Evolutionary conservation across 1,284 basidiomycete species (phyloP), one percentile per base, ranked within the genome.

Genomic region (Ganoderma multipileum): DNA sequence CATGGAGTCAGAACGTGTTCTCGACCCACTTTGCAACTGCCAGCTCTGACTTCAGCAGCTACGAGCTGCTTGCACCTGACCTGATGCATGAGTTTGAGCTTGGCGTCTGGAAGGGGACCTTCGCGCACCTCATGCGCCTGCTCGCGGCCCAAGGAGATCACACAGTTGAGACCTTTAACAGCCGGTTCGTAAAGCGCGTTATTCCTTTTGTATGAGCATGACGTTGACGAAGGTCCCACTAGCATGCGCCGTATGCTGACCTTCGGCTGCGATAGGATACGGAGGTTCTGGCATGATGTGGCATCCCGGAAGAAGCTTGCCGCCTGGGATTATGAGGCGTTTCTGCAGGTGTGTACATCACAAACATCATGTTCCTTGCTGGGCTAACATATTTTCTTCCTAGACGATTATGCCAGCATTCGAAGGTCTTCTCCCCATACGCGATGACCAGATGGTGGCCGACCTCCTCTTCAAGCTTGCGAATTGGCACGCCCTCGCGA

Each of bases 21-120:
- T 76, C 76, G 0, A 63, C n/a, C 1, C 66, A 63, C 1, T 58
- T 78, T 6, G 52, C 68, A 0, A 23, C 44, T 0, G 66, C 77
- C 2, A 78, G 75, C 0, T 73, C 79, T n/a, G 71, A 81, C 30
- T 65, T 76, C 6, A 52, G 3, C 12, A 52, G 50, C 4, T 80
- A 77, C 58, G 64, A 33, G 0, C 71, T 81, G 47, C 72, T 84
- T 0, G 74, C 77, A 0, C 74, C 78, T 0, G 82, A 84, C 66
- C 20, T 82, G 9, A 55, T 84, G 68, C 82, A 84, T 63, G 79
- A 83, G 66, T 74, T 80, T 41, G 80, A 83, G 65, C 70, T 83
- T 0, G 82, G 82, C 1, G 75, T 80, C 0, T 84, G 82, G 81
- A 82, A 74, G 62, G 65, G 54, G 0, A 64, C 63, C 0, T 74